Percentiles rank a stretch among this genome's conserved stretches.
phyloP scores from a whole-genome alignment of 345 rosid genomes.

The Citrus reticulata region DNA sequence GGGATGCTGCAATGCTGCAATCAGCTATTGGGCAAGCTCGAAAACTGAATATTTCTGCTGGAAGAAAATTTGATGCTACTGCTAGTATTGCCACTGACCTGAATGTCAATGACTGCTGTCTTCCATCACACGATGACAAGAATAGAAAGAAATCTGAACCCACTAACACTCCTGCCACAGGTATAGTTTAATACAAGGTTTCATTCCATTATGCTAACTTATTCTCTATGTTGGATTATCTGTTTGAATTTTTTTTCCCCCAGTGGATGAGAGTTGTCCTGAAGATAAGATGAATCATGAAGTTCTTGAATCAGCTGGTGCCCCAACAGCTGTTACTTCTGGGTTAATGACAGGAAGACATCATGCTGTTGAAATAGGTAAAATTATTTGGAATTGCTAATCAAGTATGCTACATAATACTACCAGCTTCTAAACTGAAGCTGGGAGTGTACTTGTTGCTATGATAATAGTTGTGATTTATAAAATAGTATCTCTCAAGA shows the following conservation, averaged over 20 bases:
- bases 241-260: conserved; percentile 5
- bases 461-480: conserved; percentile 25
- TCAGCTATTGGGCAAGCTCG: conserved; percentile 30
- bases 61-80: conserved; percentile 24
- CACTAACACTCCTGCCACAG: conserved; percentile 13
- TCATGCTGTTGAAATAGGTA: conserved; percentile 35
- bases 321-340: conserved; percentile 24
- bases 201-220: conserved; percentile 2
- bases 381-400: conserved; percentile 13
- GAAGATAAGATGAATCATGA: conserved; percentile 32
- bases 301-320: conserved; percentile 18
- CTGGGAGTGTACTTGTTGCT: conserved; percentile 1
- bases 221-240: neutral
- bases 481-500: conserved; percentile 27
- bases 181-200: conserved; percentile 27
- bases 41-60: conserved; percentile 15
- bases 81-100: conserved; percentile 21
- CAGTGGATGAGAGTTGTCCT: conserved; percentile 34
- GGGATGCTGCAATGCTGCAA: conserved; percentile 14
- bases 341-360: conserved; percentile 22
- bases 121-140: conserved; percentile 22
- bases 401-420: neutral
- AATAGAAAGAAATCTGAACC: conserved; percentile 25
- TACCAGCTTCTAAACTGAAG: conserved; percentile 1
- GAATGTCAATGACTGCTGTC: conserved; percentile 19